Conservation (phyloP, 306 rosid genomes). For the Leucaena leucocephala region DNA sequence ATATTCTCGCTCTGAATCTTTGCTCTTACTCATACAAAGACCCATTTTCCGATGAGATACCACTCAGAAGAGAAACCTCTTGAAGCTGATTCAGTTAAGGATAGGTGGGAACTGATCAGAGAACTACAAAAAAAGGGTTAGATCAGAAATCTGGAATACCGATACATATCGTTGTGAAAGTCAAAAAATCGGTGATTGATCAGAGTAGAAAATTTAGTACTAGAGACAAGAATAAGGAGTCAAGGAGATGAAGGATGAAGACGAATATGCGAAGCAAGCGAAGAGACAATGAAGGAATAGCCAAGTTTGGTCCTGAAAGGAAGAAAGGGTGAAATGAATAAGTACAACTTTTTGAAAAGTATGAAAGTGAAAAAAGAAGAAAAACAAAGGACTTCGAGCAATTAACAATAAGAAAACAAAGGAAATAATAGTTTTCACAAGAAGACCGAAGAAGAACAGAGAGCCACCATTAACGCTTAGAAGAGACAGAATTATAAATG, state of each 20-base stretch:
- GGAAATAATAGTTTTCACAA: not conserved
- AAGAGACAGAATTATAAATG: not conserved
- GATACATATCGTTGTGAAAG: not conserved
- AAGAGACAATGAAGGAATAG: slow-evolving; percentile 4
- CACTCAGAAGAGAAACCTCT: not conserved
- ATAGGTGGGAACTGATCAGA: not conserved
- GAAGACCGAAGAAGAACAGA: not conserved
- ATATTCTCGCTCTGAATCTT: slow-evolving; percentile 41
- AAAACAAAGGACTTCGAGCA: not conserved
- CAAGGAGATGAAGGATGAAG: not conserved
- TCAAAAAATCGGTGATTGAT: not conserved
- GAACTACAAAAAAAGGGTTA: slow-evolving; percentile 1
- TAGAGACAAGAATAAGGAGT: slow-evolving; percentile 10
- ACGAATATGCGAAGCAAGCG: not conserved
- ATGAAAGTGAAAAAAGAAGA: not conserved
- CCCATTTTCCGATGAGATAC: slow-evolving; percentile 51
- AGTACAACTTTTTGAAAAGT: not conserved
- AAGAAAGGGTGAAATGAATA: not conserved
- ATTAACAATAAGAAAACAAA: not conserved
- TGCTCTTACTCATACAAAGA: slow-evolving; percentile 54
- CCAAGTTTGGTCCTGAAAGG: not conserved
- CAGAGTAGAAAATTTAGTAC: not conserved
- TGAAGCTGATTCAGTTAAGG: not conserved
- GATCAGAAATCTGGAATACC: slow-evolving; percentile 31
- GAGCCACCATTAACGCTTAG: not conserved